A percentile compares a stretch with the other conserved stretches of the same genome.
phyloP scores from a whole-genome alignment of 1,284 basidiomycete species.

The Phaffia rhodozyma region DNA sequence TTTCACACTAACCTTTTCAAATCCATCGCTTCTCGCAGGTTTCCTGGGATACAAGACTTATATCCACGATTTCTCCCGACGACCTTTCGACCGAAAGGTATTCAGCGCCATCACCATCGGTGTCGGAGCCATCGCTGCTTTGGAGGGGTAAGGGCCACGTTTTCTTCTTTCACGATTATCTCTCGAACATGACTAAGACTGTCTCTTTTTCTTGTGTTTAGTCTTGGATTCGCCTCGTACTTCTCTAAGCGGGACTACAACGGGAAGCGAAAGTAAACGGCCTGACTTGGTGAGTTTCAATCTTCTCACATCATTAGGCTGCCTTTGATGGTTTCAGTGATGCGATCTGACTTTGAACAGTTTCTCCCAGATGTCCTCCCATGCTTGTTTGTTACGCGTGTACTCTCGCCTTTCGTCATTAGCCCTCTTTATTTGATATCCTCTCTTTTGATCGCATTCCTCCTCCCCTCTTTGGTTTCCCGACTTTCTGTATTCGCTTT shows the following conservation, averaged over 20 bases:
- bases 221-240: slow-evolving; percentile 5
- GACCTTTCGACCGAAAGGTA: slow-evolving; percentile 5
- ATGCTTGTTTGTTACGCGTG: too few relatives aligned
- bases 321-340: too few relatives aligned
- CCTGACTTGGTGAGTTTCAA: too few relatives aligned
- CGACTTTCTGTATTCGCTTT: too few relatives aligned
- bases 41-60: slow-evolving; percentile 8
- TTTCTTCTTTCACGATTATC: neutral
- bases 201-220: neutral
- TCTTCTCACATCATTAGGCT: too few relatives aligned
- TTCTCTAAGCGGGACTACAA: slow-evolving; percentile 15
- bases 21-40: neutral
- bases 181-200: neutral
- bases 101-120: slow-evolving; percentile 13
- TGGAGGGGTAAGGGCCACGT: slow-evolving; percentile 2
- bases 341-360: too few relatives aligned
- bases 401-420: too few relatives aligned
- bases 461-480: too few relatives aligned
- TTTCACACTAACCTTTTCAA: neutral
- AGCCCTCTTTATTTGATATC: too few relatives aligned
- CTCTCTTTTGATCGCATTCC: too few relatives aligned
- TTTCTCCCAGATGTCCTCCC: too few relatives aligned
- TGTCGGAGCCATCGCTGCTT: slow-evolving; percentile 13
- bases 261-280: slow-evolving; percentile 10
- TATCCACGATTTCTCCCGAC: neutral